Evolutionary conservation across 225 moss, liverwort and hornwort species (phyloP).

Genomic region (Pseudoscleropodium purum): DNA sequence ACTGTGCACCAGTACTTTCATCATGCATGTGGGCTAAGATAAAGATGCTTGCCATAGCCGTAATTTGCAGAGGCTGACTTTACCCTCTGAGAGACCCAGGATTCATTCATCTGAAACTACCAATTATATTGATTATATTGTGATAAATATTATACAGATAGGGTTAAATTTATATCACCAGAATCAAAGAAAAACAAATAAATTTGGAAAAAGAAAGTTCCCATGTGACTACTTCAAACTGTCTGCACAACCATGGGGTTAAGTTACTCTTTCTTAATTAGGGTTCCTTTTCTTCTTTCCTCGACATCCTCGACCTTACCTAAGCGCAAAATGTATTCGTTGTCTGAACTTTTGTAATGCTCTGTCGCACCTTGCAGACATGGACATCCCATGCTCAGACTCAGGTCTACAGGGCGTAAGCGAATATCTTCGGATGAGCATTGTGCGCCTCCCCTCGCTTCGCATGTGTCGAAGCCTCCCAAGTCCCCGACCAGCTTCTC

Average conservation of each 20-base stretch:
- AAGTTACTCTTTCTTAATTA: background rate
- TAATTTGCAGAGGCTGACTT: background rate
- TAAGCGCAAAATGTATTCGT: background rate
- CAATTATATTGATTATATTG: background rate
- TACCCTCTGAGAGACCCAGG: background rate
- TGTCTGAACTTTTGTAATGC: background rate
- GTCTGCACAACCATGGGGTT: too few relatives aligned
- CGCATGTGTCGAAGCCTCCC: conserved; percentile 24
- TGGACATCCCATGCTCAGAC: conserved; percentile 50
- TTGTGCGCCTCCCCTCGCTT: conserved; percentile 39
- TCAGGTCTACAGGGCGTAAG: conserved; percentile 59
- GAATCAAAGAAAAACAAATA: background rate
- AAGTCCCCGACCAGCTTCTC: conserved; percentile 47
- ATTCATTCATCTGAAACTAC: background rate
- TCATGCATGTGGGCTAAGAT: background rate
- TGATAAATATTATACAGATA: background rate
- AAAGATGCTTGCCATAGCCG: background rate
- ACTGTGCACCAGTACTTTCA: background rate
- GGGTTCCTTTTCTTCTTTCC: background rate
- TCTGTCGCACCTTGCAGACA: conserved; percentile 28
- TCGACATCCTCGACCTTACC: background rate
- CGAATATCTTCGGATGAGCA: conserved; percentile 24
- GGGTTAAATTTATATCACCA: background rate
- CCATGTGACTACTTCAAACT: background rate
- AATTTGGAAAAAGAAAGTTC: background rate